Evolutionary conservation across 2,329 filamentous ascomycete species (phyloP).

Genomic region (Hypoxylon rubiginosum): DNA sequence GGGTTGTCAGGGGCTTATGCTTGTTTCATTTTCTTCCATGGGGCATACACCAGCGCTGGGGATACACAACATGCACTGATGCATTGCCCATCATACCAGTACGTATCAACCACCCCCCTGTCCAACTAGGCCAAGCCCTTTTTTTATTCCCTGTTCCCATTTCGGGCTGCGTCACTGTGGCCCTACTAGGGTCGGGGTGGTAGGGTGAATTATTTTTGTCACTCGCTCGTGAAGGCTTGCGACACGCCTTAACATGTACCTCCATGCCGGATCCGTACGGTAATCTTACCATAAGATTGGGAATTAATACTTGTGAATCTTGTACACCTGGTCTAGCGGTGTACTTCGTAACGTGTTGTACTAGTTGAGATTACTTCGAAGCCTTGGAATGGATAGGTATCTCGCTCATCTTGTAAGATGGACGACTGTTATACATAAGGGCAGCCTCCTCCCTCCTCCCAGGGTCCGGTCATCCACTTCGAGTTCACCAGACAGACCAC

Average conservation of each 20-base stretch:
- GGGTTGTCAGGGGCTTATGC: conserved; percentile 49
- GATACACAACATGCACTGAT: conserved; percentile 9
- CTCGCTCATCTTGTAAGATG: conserved; percentile 42
- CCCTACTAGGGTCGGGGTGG: conserved; percentile 32
- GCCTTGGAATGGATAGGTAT: conserved; percentile 43
- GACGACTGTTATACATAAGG: conserved; percentile 53
- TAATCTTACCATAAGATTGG: conserved; percentile 44
- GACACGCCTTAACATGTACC: conserved; percentile 44
- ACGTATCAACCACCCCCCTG: no score
- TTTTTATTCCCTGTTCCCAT: conserved; percentile 45
- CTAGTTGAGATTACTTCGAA: conserved; percentile 40
- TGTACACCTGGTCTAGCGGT: conserved; percentile 50
- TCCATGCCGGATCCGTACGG: conserved; percentile 37
- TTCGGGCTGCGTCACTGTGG: conserved; percentile 51
- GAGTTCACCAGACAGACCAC: conserved; percentile 45
- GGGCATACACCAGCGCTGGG: no score
- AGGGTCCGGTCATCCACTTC: conserved; percentile 33
- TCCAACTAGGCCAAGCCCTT: conserved; percentile 19
- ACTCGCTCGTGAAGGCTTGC: conserved; percentile 42
- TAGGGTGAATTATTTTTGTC: conserved; percentile 52
- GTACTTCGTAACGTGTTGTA: conserved; percentile 47
- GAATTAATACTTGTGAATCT: conserved; percentile 41
- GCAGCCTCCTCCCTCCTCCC: conserved; percentile 46
- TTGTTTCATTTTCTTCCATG: conserved; percentile 54
- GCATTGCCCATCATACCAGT: no score